A percentile compares a stretch with the other conserved stretches of the same genome.
Evolutionary conservation across 2,329 filamentous ascomycete species (phyloP).

Genomic region (Penicillium thymicola): DNA sequence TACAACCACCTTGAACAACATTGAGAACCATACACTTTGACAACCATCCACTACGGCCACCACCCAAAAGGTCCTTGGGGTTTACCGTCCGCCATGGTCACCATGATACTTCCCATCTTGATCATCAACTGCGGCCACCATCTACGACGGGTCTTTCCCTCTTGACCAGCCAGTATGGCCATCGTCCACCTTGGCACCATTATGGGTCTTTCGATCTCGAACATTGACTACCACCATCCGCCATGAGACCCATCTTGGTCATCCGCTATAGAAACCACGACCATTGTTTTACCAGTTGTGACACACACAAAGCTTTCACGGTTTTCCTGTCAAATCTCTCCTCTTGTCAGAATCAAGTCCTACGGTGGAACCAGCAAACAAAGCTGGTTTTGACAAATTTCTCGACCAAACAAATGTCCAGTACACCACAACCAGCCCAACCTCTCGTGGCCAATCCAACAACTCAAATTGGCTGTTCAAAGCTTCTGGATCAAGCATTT

Average conservation of each 20-base stretch:
- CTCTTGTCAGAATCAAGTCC: not conserved
- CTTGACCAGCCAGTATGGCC: not conserved
- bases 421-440: not conserved
- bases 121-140: not conserved
- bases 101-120: no score
- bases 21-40: not conserved
- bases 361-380: not conserved
- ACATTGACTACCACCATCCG: not conserved
- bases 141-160: not conserved
- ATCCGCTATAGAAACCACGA: no score
- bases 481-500: not conserved
- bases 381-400: not conserved
- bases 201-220: not conserved
- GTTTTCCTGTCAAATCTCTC: no score
- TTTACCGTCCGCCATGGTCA: no score
- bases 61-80: not conserved
- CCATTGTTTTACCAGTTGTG: no score
- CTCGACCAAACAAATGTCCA: not conserved
- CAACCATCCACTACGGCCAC: not conserved
- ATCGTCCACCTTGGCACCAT: no score
- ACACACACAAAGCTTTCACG: no score
- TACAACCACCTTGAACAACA: no score
- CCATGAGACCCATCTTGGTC: not conserved
- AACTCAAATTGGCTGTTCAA: no score
- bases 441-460: no score